Evolutionary conservation across 768 basidiomycete species (phyloP).

Genomic region (Mycena amicta): DNA sequence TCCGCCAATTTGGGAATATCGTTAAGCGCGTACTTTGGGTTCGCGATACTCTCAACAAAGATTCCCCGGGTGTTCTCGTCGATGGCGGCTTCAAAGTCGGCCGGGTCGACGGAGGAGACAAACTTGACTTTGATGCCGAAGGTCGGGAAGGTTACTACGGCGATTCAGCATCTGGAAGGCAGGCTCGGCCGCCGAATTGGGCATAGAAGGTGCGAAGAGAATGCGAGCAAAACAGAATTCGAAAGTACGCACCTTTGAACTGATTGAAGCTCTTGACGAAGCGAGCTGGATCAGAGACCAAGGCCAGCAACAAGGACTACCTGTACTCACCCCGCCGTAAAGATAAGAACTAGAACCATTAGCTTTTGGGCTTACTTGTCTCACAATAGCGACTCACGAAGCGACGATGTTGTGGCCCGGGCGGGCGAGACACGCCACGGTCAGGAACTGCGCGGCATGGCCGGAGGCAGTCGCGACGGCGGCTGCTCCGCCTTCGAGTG

Average conservation of each 20-base stretch:
- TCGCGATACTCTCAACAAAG: constrained; percentile 78
- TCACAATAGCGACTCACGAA: constrained; percentile 44
- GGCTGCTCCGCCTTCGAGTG: constrained; percentile 78
- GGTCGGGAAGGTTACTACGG: constrained; percentile 63
- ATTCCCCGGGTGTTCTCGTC: constrained; percentile 79
- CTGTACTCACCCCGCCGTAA: constrained; percentile 71
- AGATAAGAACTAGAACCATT: constrained; percentile 49
- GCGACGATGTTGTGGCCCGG: constrained; percentile 80
- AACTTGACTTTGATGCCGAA: constrained; percentile 69
- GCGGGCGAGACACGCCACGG: constrained; percentile 60
- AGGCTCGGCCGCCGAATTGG: no score
- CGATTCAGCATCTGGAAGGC: neutral
- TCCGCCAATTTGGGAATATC: constrained; percentile 71
- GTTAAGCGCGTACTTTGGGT: constrained; percentile 72
- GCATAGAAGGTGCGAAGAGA: no score
- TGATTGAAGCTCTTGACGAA: constrained; percentile 64
- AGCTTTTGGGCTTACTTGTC: neutral
- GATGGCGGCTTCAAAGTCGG: constrained; percentile 65
- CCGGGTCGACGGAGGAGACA: constrained; percentile 56
- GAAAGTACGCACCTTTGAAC: constrained; percentile 50
- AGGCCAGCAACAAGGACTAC: no score
- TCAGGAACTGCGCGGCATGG: constrained; percentile 76
- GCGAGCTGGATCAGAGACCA: neutral
- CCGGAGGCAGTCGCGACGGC: constrained; percentile 77
- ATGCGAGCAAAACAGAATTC: no score